Evolutionary conservation across 2,329 filamentous ascomycete species (phyloP), one percentile per base, ranked within the genome.

Genomic region (Penicillium occitanis): DNA sequence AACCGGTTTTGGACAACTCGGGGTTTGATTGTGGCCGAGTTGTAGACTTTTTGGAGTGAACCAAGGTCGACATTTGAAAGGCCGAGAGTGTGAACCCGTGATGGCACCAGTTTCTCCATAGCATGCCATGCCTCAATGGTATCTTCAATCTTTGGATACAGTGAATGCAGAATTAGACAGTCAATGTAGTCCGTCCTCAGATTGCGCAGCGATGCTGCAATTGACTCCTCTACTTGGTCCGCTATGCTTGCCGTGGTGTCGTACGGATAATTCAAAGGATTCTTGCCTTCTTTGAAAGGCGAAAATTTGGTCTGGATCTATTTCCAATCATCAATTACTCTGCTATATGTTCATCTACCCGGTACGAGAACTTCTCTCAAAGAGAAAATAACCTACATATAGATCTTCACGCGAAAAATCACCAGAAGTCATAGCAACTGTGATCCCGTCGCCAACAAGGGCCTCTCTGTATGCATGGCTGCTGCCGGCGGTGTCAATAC

Each of bases 291-390:
- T 40, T 60, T 64, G 17, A 60, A 51, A 3, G 63, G 63, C 17
- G 53, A 50, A 17, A 64, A 64, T 28, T 64, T 60, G 30, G 53
- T 64, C 22, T 64, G 63, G 14, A 64, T 60, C 63, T 64, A 33
- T 28, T 40, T 10, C 6, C 33, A 42, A n/a, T 7, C 19, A 48
- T 13, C n/a, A 35, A 57, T 37, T 8, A 14, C 8, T 51, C 48
- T 30, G n/a, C 17, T 14, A 5, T 40, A 5, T 17, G 14, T 40
- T 44, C 17, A 17, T 6, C n/a, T 19, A 17, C 42, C 17, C 5
- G n/a, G 8, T 44, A 19, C 6, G 13, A 19, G 42, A 19, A 8
- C 42, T 44, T 19, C 17, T 44, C 42, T n/a, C n/a, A 42, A 3
- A 35, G 28, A 22, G 11, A 64, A 10, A 58, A 40, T 30, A 8